These are phyloP conservation scores for Atkinsonella hypoxylon DNA, from an alignment of 2,329 filamentous ascomycete genomes.

Conservation along the genomic window DNA sequence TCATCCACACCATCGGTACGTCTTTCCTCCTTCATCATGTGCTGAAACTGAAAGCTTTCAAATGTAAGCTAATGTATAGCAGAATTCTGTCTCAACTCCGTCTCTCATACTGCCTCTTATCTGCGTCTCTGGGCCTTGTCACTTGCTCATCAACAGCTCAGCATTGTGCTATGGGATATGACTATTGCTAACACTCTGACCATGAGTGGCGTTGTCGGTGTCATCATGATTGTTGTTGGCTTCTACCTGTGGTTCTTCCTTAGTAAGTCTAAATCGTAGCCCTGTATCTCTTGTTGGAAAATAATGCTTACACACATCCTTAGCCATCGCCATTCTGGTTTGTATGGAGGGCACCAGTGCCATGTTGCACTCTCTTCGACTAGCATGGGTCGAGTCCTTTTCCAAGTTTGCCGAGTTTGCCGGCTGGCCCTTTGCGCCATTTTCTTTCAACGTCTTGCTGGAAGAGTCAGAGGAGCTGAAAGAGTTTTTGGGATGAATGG, in stretches of 20 bases:
- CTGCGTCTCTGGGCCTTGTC: conserved; percentile 97
- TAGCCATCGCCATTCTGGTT: conserved; percentile 54
- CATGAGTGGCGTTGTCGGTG: conserved; percentile 53
- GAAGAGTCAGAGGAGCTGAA: conserved; percentile 65
- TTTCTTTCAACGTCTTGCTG: conserved; percentile 73
- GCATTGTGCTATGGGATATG: conserved; percentile 93
- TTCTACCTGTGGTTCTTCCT: conserved; percentile 90
- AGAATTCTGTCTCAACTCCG: conserved; percentile 99
- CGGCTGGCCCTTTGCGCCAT: conserved; percentile 76
- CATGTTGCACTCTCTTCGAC: conserved; percentile 83
- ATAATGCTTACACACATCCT: conserved; percentile 13
- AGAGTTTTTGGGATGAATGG: conserved; percentile 36
- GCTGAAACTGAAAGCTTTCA: background rate
- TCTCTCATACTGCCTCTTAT: conserved; percentile 97
- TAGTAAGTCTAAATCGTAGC: conserved; percentile 25
- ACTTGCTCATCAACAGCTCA: conserved; percentile 94
- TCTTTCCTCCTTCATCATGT: conserved; percentile 6
- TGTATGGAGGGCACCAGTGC: conserved; percentile 94
- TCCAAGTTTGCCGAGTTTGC: conserved; percentile 94
- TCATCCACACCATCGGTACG: conserved; percentile 96
- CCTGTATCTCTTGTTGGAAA: background rate
- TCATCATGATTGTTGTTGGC: conserved; percentile 67
- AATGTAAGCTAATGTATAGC: conserved; percentile 17
- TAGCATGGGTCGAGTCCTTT: conserved; percentile 97
- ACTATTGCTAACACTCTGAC: conserved; percentile 70